Conservation (phyloP, 768 basidiomycete species). For the Butyriboletus loyo region DNA sequence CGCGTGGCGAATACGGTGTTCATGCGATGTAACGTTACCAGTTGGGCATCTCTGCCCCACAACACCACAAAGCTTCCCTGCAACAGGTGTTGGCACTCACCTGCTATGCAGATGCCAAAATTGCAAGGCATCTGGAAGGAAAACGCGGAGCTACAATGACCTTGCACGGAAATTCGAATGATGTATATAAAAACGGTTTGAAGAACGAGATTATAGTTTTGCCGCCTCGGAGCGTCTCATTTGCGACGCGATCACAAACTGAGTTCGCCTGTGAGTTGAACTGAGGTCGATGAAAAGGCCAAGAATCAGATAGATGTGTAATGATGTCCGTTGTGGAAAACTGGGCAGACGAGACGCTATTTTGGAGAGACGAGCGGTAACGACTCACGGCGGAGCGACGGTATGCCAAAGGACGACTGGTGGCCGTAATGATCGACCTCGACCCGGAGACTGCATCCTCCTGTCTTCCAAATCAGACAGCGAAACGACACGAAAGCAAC, state of each 20-base stretch:
- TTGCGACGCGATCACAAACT: neutral
- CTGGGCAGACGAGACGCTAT: neutral
- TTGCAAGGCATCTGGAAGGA: too few relatives aligned
- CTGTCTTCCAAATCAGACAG: neutral
- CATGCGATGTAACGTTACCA: too few relatives aligned
- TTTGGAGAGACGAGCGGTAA: neutral
- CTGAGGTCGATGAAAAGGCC: neutral
- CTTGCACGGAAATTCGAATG: neutral
- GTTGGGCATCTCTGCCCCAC: neutral
- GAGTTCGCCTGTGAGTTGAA: constrained; percentile 3
- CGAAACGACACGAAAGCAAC: neutral
- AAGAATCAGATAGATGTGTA: neutral
- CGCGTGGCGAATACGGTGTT: neutral
- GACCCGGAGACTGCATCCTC: too few relatives aligned
- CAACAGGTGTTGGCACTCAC: too few relatives aligned
- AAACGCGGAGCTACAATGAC: neutral
- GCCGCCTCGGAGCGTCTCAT: neutral
- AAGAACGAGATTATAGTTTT: neutral
- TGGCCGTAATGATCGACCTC: too few relatives aligned
- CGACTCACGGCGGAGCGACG: neutral
- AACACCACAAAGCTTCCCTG: neutral
- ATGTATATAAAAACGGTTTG: neutral
- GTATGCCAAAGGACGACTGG: neutral
- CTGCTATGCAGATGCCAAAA: too few relatives aligned
- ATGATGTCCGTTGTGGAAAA: neutral